These are phyloP conservation scores for Solanum clarkiae DNA, from an alignment of 257 asterid species.

Conservation along the genomic window DNA sequence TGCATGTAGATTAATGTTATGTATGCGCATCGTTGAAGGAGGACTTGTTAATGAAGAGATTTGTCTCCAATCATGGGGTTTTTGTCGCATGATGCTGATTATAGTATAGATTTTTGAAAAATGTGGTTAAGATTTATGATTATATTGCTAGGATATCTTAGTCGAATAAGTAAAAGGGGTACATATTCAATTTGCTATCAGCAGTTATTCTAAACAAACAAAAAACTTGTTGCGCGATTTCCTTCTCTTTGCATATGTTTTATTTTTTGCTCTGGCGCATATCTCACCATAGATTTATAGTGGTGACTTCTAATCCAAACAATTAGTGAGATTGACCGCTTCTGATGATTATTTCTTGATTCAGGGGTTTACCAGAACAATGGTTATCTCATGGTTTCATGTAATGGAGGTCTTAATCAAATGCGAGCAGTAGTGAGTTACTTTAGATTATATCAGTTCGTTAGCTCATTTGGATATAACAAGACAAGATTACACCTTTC, in stretches of 20 bases:
- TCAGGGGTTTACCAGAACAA: conserved; percentile 50
- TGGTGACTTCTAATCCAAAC: not conserved
- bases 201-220: not conserved
- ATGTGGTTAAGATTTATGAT: not conserved
- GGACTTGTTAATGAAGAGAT: not conserved
- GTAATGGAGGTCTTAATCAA: conserved; percentile 75
- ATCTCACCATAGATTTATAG: not conserved
- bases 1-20: not conserved
- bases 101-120: not conserved
- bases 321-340: not conserved
- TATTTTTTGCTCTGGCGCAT: not conserved
- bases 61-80: not conserved
- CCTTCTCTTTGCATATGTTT: not conserved
- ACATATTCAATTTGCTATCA: not conserved
- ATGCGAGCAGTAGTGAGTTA: conserved; percentile 69
- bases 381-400: conserved; percentile 61
- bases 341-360: not conserved
- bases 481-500: not conserved
- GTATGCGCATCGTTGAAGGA: not conserved
- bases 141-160: not conserved
- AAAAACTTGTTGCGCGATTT: not conserved
- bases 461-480: not conserved
- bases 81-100: not conserved
- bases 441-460: not conserved
- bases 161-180: not conserved